phyloP scores from a whole-genome alignment of 2,329 filamentous ascomycete species.

The Albophoma yamanashiensis region DNA sequence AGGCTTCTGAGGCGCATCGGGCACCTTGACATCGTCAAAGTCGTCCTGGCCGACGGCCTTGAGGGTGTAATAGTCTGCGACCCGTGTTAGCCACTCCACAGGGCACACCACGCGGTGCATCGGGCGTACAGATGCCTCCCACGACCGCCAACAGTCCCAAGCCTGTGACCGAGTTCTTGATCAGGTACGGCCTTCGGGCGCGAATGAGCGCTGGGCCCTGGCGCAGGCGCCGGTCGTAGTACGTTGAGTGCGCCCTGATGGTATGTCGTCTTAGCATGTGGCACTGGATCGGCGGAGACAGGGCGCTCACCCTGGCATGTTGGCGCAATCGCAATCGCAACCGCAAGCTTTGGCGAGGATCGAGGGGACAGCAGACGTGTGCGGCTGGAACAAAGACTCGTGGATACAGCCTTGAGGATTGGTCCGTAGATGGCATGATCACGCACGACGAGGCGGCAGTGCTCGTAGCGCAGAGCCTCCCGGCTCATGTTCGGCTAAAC shows the following conservation, averaged over 20 bases:
- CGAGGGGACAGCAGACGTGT: not conserved
- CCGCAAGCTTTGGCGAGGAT: not conserved
- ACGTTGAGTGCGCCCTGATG: constrained; percentile 50
- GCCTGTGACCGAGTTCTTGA: constrained; percentile 81
- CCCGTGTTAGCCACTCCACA: constrained; percentile 5
- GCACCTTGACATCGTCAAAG: constrained; percentile 90
- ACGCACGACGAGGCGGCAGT: not conserved
- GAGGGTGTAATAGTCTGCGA: constrained; percentile 52
- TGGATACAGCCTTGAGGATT: not conserved
- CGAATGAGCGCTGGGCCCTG: constrained; percentile 85
- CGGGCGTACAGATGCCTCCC: constrained; percentile 78
- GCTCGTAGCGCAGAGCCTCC: not conserved
- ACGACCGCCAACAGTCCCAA: constrained; percentile 64
- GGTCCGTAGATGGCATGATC: not conserved
- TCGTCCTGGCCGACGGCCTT: constrained; percentile 88
- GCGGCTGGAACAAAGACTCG: not conserved
- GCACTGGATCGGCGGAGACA: not conserved
- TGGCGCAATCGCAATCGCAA: not conserved
- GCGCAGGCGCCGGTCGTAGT: constrained; percentile 82
- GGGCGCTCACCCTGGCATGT: not conserved
- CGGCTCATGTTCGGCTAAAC: not conserved
- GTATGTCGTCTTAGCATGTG: not conserved
- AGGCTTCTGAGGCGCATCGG: constrained; percentile 54
- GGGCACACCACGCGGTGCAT: not conserved
- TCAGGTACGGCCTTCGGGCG: constrained; percentile 80